phyloP scores from a whole-genome alignment of 345 rosid species.

The Citrus glauca region DNA sequence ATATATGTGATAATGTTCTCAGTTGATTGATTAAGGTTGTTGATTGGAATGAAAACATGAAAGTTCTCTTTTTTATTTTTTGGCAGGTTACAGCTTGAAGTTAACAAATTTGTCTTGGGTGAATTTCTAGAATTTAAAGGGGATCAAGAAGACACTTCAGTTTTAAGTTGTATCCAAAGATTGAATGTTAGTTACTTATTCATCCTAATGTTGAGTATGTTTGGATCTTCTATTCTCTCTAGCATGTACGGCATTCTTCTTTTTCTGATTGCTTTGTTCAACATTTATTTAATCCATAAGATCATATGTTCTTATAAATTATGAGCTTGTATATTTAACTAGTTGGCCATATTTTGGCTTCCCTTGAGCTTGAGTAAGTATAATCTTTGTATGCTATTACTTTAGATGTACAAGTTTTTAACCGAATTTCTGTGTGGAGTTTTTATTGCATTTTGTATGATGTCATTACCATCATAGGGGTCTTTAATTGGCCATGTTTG shows the following conservation, averaged over 20 bases:
- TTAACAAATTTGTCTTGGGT: conserved; percentile 63
- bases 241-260: not conserved
- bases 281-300: too few relatives aligned
- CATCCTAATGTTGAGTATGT: conserved; percentile 53
- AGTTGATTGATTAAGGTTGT: too few relatives aligned
- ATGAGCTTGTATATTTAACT: too few relatives aligned
- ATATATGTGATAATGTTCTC: not conserved
- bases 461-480: too few relatives aligned
- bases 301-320: too few relatives aligned
- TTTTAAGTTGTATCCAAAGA: conserved; percentile 60
- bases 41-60: not conserved
- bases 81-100: conserved; percentile 67
- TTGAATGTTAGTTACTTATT: conserved; percentile 60
- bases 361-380: too few relatives aligned
- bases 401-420: too few relatives aligned
- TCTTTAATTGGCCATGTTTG: too few relatives aligned
- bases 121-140: conserved; percentile 80
- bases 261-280: not conserved
- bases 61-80: not conserved
- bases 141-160: conserved; percentile 55
- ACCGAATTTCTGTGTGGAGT: too few relatives aligned
- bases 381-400: too few relatives aligned
- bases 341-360: too few relatives aligned
- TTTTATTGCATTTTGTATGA: too few relatives aligned
- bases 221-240: conserved; percentile 59